Percentiles rank a stretch among this genome's conserved stretches.
Evolutionary conservation across 78 protist species (phyloP).

Genomic region (Mastigamoeba balamuthi): DNA sequence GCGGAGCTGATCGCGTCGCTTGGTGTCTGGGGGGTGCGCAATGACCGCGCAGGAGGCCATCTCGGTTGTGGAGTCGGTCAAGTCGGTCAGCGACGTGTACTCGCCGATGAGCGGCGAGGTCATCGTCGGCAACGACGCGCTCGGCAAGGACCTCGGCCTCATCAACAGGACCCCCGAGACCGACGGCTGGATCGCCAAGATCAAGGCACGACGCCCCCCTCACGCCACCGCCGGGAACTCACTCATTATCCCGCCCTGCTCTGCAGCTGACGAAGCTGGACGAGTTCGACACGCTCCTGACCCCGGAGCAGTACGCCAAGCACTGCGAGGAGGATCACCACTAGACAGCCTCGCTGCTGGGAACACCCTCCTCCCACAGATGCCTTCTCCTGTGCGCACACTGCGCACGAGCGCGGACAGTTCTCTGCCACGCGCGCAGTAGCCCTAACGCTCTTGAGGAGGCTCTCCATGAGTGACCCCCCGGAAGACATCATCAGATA

Average conservation of each 20-base stretch:
- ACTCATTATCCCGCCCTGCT: background rate
- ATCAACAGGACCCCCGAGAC: background rate
- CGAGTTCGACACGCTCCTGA: background rate
- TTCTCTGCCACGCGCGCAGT: too few relatives aligned
- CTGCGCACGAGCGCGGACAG: too few relatives aligned
- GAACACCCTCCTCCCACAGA: too few relatives aligned
- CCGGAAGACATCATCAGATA: too few relatives aligned
- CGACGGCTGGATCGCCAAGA: background rate
- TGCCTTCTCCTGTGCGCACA: too few relatives aligned
- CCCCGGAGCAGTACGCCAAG: background rate
- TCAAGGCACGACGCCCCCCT: background rate
- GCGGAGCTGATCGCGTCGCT: too few relatives aligned
- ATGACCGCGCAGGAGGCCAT: too few relatives aligned
- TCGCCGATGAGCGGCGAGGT: background rate
- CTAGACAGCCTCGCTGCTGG: too few relatives aligned
- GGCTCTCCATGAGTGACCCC: too few relatives aligned
- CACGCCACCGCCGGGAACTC: background rate
- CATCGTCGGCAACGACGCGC: background rate
- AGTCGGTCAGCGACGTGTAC: background rate
- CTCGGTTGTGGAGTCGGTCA: conserved; percentile 1
- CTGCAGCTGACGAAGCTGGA: background rate
- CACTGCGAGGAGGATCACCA: background rate
- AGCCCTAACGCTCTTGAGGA: too few relatives aligned
- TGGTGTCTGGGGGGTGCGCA: too few relatives aligned
- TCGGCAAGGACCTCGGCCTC: background rate